Evolutionary conservation across 2,329 filamentous ascomycete species (phyloP).

Genomic region (Exophiala alcalophila): DNA sequence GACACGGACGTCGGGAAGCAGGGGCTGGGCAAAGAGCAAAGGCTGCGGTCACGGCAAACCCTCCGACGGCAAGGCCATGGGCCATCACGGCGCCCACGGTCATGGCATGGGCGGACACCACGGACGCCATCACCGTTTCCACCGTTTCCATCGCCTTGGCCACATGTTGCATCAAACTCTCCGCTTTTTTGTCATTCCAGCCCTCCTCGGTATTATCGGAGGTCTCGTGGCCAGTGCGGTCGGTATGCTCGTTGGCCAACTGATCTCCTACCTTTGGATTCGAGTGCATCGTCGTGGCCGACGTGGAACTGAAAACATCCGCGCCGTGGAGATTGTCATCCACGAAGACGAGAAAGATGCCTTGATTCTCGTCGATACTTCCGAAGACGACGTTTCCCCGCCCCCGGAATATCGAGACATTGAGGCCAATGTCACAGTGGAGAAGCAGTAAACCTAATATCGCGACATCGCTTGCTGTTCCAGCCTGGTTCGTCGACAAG

Average conservation of each 20-base stretch:
- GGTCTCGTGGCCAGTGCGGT: conserved; percentile 46
- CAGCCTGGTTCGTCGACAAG: too few relatives aligned
- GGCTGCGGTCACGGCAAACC: conserved; percentile 18
- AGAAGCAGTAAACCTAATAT: conserved; percentile 26
- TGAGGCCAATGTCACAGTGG: conserved; percentile 28
- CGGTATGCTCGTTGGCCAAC: conserved; percentile 49
- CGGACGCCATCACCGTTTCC: conserved; percentile 35
- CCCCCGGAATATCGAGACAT: conserved; percentile 37
- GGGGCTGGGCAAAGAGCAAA: conserved; percentile 24
- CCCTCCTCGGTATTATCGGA: conserved; percentile 44
- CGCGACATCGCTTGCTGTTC: too few relatives aligned
- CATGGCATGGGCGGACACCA: conserved; percentile 24
- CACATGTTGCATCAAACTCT: conserved; percentile 42
- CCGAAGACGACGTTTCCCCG: conserved; percentile 33
- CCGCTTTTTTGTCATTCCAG: conserved; percentile 46
- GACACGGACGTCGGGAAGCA: conserved; percentile 20
- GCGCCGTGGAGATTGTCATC: conserved; percentile 34
- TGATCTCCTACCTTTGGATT: conserved; percentile 46
- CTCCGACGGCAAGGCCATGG: conserved; percentile 18
- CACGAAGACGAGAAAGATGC: conserved; percentile 41
- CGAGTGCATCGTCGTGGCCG: conserved; percentile 35
- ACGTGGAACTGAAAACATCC: conserved; percentile 33
- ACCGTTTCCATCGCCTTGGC: conserved; percentile 29
- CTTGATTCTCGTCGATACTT: conserved; percentile 33
- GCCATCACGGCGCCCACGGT: conserved; percentile 19